Conservation (phyloP, 768 basidiomycete genomes). For the Mycena albidolilacea region DNA sequence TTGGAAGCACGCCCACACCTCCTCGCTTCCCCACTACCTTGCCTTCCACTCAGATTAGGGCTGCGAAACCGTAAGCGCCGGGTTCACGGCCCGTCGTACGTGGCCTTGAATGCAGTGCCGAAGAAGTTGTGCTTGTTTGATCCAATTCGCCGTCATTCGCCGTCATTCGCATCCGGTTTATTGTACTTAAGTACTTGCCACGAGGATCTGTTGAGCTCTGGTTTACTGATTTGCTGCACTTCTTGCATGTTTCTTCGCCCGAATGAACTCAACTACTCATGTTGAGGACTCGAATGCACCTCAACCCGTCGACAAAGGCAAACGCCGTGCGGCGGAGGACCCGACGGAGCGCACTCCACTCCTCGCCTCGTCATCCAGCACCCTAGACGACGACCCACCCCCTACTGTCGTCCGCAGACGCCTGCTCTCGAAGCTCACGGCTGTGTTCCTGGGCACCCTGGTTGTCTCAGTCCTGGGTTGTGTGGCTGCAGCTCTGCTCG, state of each 20-base stretch:
- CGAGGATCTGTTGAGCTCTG: constrained; percentile 5
- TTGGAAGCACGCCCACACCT: too few relatives aligned
- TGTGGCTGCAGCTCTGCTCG: constrained; percentile 64
- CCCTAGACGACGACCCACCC: constrained; percentile 40
- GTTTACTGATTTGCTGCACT: neutral
- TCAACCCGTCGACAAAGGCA: constrained; percentile 64
- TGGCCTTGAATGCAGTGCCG: too few relatives aligned
- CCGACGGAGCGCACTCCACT: constrained; percentile 71
- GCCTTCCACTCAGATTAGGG: too few relatives aligned
- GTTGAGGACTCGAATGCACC: constrained; percentile 30
- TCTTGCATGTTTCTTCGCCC: constrained; percentile 14
- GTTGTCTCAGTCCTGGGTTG: constrained; percentile 63
- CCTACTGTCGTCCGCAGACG: constrained; percentile 47
- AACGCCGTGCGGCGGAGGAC: constrained; percentile 61
- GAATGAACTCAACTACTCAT: constrained; percentile 35
- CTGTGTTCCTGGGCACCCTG: constrained; percentile 73
- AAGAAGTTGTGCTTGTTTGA: neutral
- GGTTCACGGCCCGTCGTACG: too few relatives aligned
- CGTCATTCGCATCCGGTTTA: neutral
- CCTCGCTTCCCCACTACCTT: too few relatives aligned
- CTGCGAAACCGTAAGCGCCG: too few relatives aligned
- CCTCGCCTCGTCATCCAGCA: constrained; percentile 59
- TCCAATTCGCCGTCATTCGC: too few relatives aligned
- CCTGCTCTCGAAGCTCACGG: constrained; percentile 55
- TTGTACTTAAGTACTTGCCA: constrained; percentile 3